Conservation (phyloP, 495 filamentous ascomycete genomes). For the Lichina pygmaea region DNA sequence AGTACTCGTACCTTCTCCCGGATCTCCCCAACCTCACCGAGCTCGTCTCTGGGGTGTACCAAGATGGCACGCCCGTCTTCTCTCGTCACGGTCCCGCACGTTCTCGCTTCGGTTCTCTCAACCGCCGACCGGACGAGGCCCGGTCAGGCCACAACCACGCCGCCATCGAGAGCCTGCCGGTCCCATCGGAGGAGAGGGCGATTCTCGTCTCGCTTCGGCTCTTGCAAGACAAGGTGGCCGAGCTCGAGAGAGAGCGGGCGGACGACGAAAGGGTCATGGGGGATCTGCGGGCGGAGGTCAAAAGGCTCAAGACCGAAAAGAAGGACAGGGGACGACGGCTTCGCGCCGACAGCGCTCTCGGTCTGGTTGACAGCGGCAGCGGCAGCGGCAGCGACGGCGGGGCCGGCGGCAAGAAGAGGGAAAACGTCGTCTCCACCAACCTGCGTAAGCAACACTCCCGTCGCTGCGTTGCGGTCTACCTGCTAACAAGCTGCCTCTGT, state of each 20-base stretch:
- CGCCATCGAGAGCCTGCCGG: conserved; percentile 30
- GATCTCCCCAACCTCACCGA: conserved; percentile 46
- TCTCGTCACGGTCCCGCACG: conserved; percentile 21
- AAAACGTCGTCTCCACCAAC: conserved; percentile 13
- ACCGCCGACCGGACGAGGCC: conserved; percentile 6
- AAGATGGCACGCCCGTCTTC: conserved; percentile 38
- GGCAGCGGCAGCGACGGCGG: conserved; percentile 18
- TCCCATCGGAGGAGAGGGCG: conserved; percentile 42
- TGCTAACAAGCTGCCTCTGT: neutral
- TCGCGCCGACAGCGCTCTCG: conserved; percentile 17
- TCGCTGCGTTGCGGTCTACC: neutral
- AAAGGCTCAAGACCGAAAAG: conserved; percentile 21
- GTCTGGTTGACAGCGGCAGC: conserved; percentile 11
- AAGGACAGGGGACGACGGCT: conserved; percentile 16
- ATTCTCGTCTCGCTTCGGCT: conserved; percentile 39
- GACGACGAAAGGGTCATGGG: conserved; percentile 27
- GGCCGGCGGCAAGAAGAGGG: conserved; percentile 3
- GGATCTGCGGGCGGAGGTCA: conserved; percentile 28
- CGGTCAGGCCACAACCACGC: conserved; percentile 15
- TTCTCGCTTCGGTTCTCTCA: conserved; percentile 19
- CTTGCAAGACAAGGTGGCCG: conserved; percentile 33
- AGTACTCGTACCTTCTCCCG: conserved; percentile 37
- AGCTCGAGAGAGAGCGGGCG: conserved; percentile 11
- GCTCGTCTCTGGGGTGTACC: conserved; percentile 37
- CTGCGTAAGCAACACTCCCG: conserved; percentile 27